These are phyloP conservation scores for Raffaelea ambrosiae DNA, from an alignment of 2,329 filamentous ascomycete genomes.

Conservation along the genomic window DNA sequence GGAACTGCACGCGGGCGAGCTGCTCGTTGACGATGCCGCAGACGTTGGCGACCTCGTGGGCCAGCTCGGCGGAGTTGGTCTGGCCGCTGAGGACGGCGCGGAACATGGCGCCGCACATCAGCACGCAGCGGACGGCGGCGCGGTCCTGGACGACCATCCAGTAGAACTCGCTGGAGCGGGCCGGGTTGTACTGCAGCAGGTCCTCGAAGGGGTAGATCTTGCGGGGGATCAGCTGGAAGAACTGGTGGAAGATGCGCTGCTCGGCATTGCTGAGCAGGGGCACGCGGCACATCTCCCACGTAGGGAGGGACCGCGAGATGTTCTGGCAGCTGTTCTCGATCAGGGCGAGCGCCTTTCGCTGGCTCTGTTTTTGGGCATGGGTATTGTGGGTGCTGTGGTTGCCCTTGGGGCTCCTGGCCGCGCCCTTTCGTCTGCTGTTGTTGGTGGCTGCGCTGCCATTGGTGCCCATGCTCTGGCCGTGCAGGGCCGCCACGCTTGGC, in stretches of 20 bases:
- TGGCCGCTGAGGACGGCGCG: constrained; percentile 14
- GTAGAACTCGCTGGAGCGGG: constrained; percentile 17
- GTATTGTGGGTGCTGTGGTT: too few species aligned
- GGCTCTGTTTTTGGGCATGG: not conserved
- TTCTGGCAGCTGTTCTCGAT: constrained; percentile 4
- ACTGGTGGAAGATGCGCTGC: constrained; percentile 19
- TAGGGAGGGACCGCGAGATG: constrained; percentile 9
- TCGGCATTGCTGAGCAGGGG: constrained; percentile 16
- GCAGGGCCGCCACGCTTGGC: not conserved
- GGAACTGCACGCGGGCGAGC: constrained; percentile 2
- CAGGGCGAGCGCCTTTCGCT: constrained; percentile 4
- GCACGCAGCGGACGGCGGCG: constrained; percentile 20
- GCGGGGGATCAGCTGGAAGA: constrained; percentile 18
- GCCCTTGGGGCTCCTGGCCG: not conserved
- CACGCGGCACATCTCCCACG: constrained; percentile 10
- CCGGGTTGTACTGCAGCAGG: constrained; percentile 22
- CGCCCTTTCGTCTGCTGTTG: not conserved
- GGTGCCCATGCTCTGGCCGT: not conserved
- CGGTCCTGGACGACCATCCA: constrained; percentile 17
- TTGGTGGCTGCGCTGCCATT: not conserved
- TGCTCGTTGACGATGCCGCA: constrained; percentile 13
- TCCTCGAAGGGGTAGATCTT: constrained; percentile 25
- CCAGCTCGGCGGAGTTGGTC: constrained; percentile 12
- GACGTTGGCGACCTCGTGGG: constrained; percentile 12
- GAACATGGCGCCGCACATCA: constrained; percentile 21